A percentile compares a stretch with the other conserved stretches of the same genome.
Conservation (phyloP, 257 asterid genomes). For the Solanum habrochaites region DNA sequence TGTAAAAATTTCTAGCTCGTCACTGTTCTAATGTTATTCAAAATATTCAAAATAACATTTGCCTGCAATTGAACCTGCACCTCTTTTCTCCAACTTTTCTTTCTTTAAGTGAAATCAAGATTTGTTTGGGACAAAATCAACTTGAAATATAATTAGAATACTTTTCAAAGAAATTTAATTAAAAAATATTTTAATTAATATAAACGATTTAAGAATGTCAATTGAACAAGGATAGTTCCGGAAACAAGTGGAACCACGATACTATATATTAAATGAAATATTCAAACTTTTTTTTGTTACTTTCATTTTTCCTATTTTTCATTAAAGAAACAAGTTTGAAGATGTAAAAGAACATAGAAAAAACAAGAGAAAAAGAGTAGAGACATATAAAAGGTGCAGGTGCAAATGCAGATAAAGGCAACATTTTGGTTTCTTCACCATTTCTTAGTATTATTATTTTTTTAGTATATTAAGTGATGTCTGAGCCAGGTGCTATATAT, state of each 20-base stretch:
- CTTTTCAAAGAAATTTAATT: neutral
- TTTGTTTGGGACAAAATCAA: neutral
- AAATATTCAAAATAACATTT: slow-evolving; percentile 14
- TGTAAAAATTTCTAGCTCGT: neutral
- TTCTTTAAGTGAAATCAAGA: neutral
- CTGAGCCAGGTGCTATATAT: neutral
- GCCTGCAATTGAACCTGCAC: slow-evolving; percentile 30
- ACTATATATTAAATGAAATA: neutral
- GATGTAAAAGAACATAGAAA: neutral
- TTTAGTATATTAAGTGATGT: neutral
- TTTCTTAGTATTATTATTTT: neutral
- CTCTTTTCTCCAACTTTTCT: neutral
- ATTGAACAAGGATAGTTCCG: neutral
- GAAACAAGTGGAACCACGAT: neutral
- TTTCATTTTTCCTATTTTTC: neutral
- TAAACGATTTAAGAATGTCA: neutral
- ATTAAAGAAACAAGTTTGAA: neutral
- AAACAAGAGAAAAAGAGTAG: neutral
- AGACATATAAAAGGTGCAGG: slow-evolving; percentile 34
- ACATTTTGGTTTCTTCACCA: slow-evolving; percentile 14
- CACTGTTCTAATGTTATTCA: neutral
- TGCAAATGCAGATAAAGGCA: slow-evolving; percentile 40
- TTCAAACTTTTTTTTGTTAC: neutral
- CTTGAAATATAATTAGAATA: neutral
- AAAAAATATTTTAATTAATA: neutral